These are phyloP conservation scores for Yarrowia sp. DNA, from an alignment of 805 yeast species.

Conservation along the genomic window DNA sequence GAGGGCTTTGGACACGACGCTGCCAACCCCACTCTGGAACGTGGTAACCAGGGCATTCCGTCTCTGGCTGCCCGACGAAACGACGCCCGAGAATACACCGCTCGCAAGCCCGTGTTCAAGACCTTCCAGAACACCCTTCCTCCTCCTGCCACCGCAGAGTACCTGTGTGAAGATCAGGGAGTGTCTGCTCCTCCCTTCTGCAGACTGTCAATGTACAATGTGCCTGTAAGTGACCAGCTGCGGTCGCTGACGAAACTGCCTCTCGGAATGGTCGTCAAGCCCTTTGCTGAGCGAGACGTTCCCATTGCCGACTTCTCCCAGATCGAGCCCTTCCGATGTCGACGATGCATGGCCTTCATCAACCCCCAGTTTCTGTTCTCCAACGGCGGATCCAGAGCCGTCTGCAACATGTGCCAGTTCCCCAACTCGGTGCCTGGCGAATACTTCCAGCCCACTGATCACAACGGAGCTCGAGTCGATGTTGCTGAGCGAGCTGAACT, in stretches of 20 bases:
- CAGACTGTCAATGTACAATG: slow-evolving; percentile 78
- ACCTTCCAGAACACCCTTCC: slow-evolving; percentile 83
- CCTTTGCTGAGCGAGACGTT: slow-evolving; percentile 74
- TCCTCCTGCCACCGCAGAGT: slow-evolving; percentile 80
- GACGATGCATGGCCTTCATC: slow-evolving; percentile 87
- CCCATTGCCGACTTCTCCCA: slow-evolving; percentile 71
- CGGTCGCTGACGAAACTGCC: slow-evolving; percentile 78
- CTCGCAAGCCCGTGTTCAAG: slow-evolving; percentile 58
- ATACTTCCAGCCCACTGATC: slow-evolving; percentile 68
- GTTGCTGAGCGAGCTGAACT: slow-evolving; percentile 74
- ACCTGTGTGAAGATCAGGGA: slow-evolving; percentile 78
- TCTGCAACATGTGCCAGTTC: slow-evolving; percentile 87
- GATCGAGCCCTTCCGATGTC: slow-evolving; percentile 85
- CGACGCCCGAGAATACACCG: slow-evolving; percentile 47
- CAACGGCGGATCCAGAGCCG: slow-evolving; percentile 65
- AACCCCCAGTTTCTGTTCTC: slow-evolving; percentile 80
- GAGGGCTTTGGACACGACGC: slow-evolving; percentile 37
- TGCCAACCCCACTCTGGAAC: slow-evolving; percentile 29
- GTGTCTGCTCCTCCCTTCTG: slow-evolving; percentile 80
- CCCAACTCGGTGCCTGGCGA: slow-evolving; percentile 72
- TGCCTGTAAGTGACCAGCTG: slow-evolving; percentile 76
- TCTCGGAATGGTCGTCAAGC: slow-evolving; percentile 78
- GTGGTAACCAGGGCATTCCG: slow-evolving; percentile 44
- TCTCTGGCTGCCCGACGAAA: slow-evolving; percentile 52
- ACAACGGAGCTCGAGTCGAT: slow-evolving; percentile 69